Evolutionary conservation across 2,329 filamentous ascomycete genomes (phyloP), one percentile per base, ranked within the genome.

Genomic region (Diaporthe citriasiana): DNA sequence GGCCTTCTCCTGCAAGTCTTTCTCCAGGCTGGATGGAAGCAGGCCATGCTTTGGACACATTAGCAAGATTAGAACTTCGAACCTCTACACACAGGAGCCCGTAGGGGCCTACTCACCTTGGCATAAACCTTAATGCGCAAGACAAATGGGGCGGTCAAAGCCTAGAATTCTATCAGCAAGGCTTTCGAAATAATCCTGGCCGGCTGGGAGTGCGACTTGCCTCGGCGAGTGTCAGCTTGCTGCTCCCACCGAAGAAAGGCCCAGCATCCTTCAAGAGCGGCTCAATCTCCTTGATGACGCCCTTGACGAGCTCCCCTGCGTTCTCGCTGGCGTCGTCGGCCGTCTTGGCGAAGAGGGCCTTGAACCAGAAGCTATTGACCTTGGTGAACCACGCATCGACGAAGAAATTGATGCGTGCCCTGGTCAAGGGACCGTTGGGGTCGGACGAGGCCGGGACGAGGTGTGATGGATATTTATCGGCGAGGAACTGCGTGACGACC

Each of bases 321-420:
- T 88, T 79, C 3, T 83, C 83, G 1, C 88, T 85, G 7, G 86
- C 85, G 60, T 91, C 91, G 8, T 84, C 87, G 1, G 87, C 85
- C 0, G 82, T 83, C 60, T 86, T 84, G 0, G 88, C 84, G 7
- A 85, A 81, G n/a, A 89, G 75, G 17, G 86, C 80, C 74, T 87
- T 86, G 75, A 85, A 84, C 47, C 89, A 82, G 53, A 84, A 80
- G 0, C 84, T 78, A 10, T 88, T 85, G 69, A 92, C 86, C 81
- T 94, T 94, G 79, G 83, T 87, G 77, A 88, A 85, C 86, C 89
- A 95, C 0, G 93, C 88, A 78, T 95, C 93, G 57, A 90, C 89
- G 79, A 97, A 95, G 82, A 94, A 94, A 74, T 85, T 87, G 78
- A 95, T 89, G 71, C 89, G 87, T 0, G 94, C 94, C 45, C 94